A percentile compares a stretch with the other conserved stretches of the same genome.
phyloP scores from a whole-genome alignment of 2,329 filamentous ascomycete species.

The Teratosphaeria zuluensis region DNA sequence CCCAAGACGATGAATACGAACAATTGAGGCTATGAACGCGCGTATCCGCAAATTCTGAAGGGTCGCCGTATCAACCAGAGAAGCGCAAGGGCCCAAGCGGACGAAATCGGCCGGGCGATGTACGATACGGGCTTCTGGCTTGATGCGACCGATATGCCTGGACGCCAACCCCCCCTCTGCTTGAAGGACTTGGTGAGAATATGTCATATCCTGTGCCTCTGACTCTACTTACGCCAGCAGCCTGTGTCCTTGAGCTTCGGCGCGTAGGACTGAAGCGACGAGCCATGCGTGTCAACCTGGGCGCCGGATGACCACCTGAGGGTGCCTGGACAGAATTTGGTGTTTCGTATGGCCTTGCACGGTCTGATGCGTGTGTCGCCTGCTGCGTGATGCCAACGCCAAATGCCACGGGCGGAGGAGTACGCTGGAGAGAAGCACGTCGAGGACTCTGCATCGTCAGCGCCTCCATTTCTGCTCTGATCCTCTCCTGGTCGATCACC shows the following conservation, averaged over 20 bases:
- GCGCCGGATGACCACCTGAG: neutral
- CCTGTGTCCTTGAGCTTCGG: neutral
- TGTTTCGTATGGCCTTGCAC: neutral
- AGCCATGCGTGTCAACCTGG: neutral
- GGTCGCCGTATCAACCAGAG: neutral
- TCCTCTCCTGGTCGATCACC: neutral
- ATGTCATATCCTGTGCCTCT: neutral
- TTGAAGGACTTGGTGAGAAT: neutral
- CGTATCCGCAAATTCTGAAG: neutral
- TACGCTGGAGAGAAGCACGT: neutral
- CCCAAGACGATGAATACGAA: slow-evolving; percentile 33
- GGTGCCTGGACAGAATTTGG: neutral
- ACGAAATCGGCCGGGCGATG: neutral
- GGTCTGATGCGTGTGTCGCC: neutral
- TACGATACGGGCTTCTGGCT: neutral
- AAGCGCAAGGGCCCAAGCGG: neutral
- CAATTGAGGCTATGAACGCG: slow-evolving; percentile 18
- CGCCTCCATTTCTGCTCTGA: neutral
- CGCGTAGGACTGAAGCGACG: neutral
- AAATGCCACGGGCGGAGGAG: neutral
- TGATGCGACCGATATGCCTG: too few species aligned
- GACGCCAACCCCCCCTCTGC: neutral
- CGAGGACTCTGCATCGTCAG: neutral
- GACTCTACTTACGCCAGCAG: neutral
- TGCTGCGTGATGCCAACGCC: neutral